phyloP scores from a whole-genome alignment of 2,329 filamentous ascomycete species.

The Amylocarpus encephaloides region DNA sequence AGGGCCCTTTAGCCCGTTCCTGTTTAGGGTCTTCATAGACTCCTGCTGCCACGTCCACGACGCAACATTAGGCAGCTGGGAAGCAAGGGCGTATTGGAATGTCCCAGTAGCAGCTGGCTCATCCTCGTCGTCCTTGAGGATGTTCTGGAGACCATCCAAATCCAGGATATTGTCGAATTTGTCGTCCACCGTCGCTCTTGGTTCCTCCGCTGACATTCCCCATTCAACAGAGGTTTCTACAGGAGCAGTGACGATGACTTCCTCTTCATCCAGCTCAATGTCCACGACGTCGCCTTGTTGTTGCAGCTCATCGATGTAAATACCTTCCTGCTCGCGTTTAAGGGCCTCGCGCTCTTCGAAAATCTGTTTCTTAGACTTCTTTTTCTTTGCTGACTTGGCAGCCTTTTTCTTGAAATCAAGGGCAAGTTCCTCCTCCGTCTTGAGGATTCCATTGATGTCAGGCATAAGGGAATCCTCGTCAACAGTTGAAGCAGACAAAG shows the following conservation, averaged over 20 bases:
- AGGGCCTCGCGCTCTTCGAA: conserved; percentile 61
- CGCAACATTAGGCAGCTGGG: conserved; percentile 48
- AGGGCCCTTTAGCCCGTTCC: conserved; percentile 44
- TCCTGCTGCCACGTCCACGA: conserved; percentile 68
- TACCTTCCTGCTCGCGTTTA: conserved; percentile 48
- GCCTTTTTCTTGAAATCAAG: conserved; percentile 50
- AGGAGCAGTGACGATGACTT: conserved; percentile 33
- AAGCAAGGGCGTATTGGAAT: conserved; percentile 29
- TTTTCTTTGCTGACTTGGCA: conserved; percentile 47
- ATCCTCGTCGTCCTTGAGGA: conserved; percentile 65
- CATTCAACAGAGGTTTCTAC: conserved; percentile 45
- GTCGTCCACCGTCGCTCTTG: conserved; percentile 59
- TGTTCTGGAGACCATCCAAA: conserved; percentile 62
- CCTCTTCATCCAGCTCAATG: conserved; percentile 27
- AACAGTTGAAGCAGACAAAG: conserved; percentile 30
- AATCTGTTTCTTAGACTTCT: conserved; percentile 72
- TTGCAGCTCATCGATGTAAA: conserved; percentile 37
- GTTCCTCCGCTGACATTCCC: conserved; percentile 51
- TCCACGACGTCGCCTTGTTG: conserved; percentile 31
- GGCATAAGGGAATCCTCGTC: conserved; percentile 45
- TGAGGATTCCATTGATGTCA: conserved; percentile 44
- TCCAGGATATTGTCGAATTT: conserved; percentile 58
- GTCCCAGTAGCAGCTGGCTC: conserved; percentile 48
- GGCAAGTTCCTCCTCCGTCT: conserved; percentile 41
- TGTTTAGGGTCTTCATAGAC: conserved; percentile 63